phyloP scores from a whole-genome alignment of 1,284 basidiomycete genomes.

The Cryptococcus sp. region DNA sequence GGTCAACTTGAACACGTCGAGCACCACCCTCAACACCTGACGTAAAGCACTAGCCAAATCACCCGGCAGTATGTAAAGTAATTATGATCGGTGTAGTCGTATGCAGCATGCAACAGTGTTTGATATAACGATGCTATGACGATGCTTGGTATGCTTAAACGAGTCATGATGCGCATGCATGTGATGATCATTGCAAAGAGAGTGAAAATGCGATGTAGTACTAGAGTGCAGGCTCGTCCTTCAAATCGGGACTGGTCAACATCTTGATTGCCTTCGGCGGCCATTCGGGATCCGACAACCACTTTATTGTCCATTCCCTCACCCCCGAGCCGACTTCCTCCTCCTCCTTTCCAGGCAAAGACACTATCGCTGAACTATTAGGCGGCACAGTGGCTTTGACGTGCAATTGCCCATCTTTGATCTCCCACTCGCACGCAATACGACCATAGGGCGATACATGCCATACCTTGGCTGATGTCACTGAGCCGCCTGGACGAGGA shows the following conservation, averaged over 20 bases:
- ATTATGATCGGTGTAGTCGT: too few relatives aligned
- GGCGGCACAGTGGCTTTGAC: slow-evolving; percentile 28
- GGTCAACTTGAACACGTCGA: background rate
- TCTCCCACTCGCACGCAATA: slow-evolving; percentile 15
- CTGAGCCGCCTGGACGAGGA: slow-evolving; percentile 33
- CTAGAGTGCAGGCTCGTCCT: too few relatives aligned
- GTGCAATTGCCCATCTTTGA: slow-evolving; percentile 14
- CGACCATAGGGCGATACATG: slow-evolving; percentile 16
- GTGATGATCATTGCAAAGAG: too few relatives aligned
- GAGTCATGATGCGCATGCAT: too few relatives aligned
- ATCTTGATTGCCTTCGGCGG: slow-evolving; percentile 20
- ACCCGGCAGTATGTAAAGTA: too few relatives aligned
- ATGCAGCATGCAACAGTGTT: too few relatives aligned
- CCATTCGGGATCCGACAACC: slow-evolving; percentile 20
- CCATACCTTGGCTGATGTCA: slow-evolving; percentile 24
- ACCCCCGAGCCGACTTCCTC: slow-evolving; percentile 22
- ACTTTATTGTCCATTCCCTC: slow-evolving; percentile 17
- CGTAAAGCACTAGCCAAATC: too few relatives aligned
- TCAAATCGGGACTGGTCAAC: too few relatives aligned
- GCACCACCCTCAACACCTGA: too few relatives aligned
- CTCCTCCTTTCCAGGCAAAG: slow-evolving; percentile 4
- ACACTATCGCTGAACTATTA: slow-evolving; percentile 19
- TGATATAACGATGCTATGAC: too few relatives aligned
- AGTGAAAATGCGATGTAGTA: too few relatives aligned
- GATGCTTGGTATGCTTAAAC: too few relatives aligned